Evolutionary conservation across 164 flowering plant species (phyloP), one percentile per base, ranked within the genome.

Genomic region (Kalanchoe fedtschenkoi): DNA sequence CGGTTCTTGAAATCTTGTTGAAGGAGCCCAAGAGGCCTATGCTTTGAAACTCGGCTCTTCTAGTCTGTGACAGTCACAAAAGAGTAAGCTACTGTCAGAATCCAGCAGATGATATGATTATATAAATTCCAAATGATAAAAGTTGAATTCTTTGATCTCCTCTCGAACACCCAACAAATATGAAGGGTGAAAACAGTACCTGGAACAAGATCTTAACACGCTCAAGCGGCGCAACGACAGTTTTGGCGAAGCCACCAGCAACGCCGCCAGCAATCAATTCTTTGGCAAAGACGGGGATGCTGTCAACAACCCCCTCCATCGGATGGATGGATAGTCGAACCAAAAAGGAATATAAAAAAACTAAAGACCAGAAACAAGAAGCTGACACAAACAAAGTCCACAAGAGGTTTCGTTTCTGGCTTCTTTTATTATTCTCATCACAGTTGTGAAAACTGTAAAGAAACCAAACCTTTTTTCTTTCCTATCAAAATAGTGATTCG

Each of bases 191-290:
- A 51, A 66, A 16, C 62, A 19, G 21, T 53, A 89, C 99, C 96
- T 95, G 99, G 62, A 95, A 88, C 73, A 95, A 72, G 68, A 95
- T 95, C 88, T 95, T 95, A 82, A 95, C 77, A 55, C 97, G 89
- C 68, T 95, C 99, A 39, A 95, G 95, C 0, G 99, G 99, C 4
- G 99, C 99, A 17, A 93, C 98, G 10, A 61, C 85, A 3, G 92
- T 77, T 74, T 93, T 93, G 0, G 97, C 95, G 30, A 93, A 7
- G 4, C 96, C 97, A 58, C 97, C 99, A 8, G 99, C 88, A 5
- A 88, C 86, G 1, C 98, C 98, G 2, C 98, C 98, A 0, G 99
- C 97, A 28, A 93, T 73, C 28, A 90, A 72, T 68, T 93, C 96
- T 77, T 90, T 93, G 0, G 80, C 88, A 62, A 82, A 85, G 56